phyloP scores from a whole-genome alignment of 2,329 filamentous ascomycete genomes.

The Ilyonectria destructans region DNA sequence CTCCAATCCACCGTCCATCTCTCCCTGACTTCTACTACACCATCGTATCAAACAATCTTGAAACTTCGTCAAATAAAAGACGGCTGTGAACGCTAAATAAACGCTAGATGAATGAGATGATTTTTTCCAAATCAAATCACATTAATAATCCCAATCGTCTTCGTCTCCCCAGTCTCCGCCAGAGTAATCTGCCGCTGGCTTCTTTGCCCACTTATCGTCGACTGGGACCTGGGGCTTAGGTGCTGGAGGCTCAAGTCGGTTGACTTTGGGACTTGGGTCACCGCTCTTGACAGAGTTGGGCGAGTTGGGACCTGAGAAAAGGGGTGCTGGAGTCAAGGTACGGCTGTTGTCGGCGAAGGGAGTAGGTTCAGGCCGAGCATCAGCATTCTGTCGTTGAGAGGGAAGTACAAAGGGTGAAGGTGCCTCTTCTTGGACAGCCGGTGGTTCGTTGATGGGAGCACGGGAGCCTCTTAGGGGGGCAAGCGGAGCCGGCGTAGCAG shows the following conservation, averaged over 20 bases:
- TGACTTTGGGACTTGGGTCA: slow-evolving; percentile 22
- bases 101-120: slow-evolving; percentile 1
- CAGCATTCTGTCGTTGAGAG: slow-evolving; percentile 19
- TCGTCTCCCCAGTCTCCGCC: slow-evolving; percentile 49
- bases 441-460: not conserved
- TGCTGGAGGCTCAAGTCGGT: slow-evolving; percentile 13
- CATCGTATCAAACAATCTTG: slow-evolving; percentile 19
- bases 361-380: slow-evolving; percentile 8
- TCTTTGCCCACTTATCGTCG: slow-evolving; percentile 48
- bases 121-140: slow-evolving; percentile 7
- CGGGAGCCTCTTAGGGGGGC: not conserved
- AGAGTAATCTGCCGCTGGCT: slow-evolving; percentile 45
- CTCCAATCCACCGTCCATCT: slow-evolving; percentile 1
- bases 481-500: slow-evolving; percentile 32
- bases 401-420: slow-evolving; percentile 25
- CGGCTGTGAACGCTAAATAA: slow-evolving; percentile 25
- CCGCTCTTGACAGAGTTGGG: slow-evolving; percentile 15
- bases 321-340: slow-evolving; percentile 18
- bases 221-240: slow-evolving; percentile 12
- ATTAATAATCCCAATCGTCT: slow-evolving; percentile 48
- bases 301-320: slow-evolving; percentile 22
- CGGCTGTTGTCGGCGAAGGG: slow-evolving; percentile 8
- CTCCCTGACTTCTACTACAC: not conserved
- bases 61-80: slow-evolving; percentile 14
- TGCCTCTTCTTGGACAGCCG: slow-evolving; percentile 7